Conservation (phyloP, 257 asterid genomes). For the Jaltomata sinuosa region DNA sequence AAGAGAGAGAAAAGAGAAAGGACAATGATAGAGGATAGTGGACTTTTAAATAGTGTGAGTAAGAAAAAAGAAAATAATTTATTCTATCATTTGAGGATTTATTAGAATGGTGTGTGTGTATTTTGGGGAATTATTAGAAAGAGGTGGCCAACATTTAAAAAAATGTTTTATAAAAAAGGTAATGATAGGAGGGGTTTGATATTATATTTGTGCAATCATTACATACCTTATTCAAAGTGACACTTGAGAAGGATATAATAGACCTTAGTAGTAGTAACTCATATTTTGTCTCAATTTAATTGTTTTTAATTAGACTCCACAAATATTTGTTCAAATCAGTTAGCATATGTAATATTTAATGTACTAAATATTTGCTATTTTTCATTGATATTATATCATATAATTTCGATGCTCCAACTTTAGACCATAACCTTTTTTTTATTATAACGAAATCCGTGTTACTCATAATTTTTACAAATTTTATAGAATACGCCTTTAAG, state of each 20-base stretch:
- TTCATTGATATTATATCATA: background rate
- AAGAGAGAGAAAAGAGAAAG: background rate
- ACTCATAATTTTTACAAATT: background rate
- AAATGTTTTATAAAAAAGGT: conserved; percentile 25
- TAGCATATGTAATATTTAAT: background rate
- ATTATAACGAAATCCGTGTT: background rate
- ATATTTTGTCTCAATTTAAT: background rate
- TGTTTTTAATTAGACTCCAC: background rate
- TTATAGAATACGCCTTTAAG: no score
- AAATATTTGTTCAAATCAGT: background rate
- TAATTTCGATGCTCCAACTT: background rate
- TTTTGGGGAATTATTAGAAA: background rate
- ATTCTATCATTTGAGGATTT: background rate
- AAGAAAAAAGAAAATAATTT: no score
- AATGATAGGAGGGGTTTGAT: conserved; percentile 34
- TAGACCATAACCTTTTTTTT: background rate
- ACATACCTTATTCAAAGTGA: background rate
- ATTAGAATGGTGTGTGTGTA: conserved; percentile 1
- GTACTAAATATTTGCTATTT: background rate
- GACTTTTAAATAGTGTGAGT: background rate
- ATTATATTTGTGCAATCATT: conserved; percentile 37
- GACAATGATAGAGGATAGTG: conserved; percentile 4
- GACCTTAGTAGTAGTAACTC: background rate
- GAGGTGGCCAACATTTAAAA: conserved; percentile 26
- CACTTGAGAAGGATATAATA: background rate